Evolutionary conservation across 2,329 filamentous ascomycete genomes (phyloP).

Genomic region (Botrytis paeoniae): DNA sequence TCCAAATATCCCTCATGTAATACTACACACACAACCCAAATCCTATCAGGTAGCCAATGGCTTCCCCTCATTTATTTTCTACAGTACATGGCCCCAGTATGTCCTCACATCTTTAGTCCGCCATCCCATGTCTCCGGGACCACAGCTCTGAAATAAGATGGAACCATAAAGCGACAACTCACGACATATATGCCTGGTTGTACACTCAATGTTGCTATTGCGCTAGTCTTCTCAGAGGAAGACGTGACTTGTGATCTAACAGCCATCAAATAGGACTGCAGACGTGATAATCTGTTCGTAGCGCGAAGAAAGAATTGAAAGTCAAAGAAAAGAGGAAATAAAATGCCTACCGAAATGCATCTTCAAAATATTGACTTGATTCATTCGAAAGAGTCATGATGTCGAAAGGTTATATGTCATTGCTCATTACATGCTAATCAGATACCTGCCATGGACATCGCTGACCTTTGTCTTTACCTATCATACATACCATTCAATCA

Average conservation of each 20-base stretch:
- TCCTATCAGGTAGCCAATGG: neutral
- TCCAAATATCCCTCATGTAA: slow-evolving; percentile 9
- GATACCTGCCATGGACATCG: slow-evolving; percentile 5
- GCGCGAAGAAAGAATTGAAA: slow-evolving; percentile 38
- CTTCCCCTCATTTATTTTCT: neutral
- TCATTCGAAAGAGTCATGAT: neutral
- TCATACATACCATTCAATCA: slow-evolving; percentile 17
- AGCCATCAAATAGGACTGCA: slow-evolving; percentile 45
- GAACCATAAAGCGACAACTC: slow-evolving; percentile 29
- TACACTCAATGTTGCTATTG: slow-evolving; percentile 43
- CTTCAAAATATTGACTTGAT: neutral
- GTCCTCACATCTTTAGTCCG: slow-evolving; percentile 57
- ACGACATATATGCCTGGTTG: slow-evolving; percentile 29
- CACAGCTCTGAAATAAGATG: slow-evolving; percentile 54
- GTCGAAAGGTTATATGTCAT: slow-evolving; percentile 10
- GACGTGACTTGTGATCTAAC: slow-evolving; percentile 49
- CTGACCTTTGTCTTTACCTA: slow-evolving; percentile 5
- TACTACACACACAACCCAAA: neutral
- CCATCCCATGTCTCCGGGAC: slow-evolving; percentile 48
- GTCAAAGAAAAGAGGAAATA: neutral
- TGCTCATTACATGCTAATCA: slow-evolving; percentile 12
- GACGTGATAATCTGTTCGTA: slow-evolving; percentile 53
- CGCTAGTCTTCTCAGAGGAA: slow-evolving; percentile 41
- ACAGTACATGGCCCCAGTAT: slow-evolving; percentile 30
- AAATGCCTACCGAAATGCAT: neutral